Evolutionary conservation across 2,329 filamentous ascomycete species (phyloP).

Genomic region (Graphium sp.): DNA sequence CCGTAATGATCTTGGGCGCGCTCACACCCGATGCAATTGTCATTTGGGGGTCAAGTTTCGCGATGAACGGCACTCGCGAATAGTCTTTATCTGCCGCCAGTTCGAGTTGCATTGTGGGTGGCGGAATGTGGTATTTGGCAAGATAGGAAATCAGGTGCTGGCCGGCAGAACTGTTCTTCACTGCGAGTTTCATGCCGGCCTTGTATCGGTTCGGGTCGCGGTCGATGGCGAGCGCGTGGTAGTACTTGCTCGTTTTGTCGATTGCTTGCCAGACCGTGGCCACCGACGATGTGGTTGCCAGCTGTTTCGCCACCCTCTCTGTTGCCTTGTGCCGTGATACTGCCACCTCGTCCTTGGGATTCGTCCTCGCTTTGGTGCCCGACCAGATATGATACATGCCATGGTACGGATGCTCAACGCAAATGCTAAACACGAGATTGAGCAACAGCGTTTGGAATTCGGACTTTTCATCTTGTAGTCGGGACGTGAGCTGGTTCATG

Average conservation of each 20-base stretch:
- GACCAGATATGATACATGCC: constrained; percentile 96
- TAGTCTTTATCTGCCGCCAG: constrained; percentile 63
- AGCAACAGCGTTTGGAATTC: constrained; percentile 64
- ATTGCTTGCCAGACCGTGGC: constrained; percentile 51
- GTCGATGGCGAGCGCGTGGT: constrained; percentile 47
- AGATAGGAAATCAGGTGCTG: constrained; percentile 46
- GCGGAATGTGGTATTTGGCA: constrained; percentile 55
- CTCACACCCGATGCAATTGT: constrained; percentile 81
- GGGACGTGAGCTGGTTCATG: constrained; percentile 95
- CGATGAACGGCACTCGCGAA: constrained; percentile 55
- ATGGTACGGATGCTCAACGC: constrained; percentile 85
- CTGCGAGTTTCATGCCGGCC: constrained; percentile 43
- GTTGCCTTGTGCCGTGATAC: constrained; percentile 61
- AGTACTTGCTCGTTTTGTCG: constrained; percentile 54
- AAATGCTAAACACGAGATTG: constrained; percentile 65
- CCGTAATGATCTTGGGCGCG: constrained; percentile 83
- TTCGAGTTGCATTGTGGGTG: constrained; percentile 74
- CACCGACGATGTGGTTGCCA: constrained; percentile 35
- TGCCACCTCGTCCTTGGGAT: constrained; percentile 57
- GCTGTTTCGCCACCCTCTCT: constrained; percentile 42
- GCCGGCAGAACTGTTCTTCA: constrained; percentile 49
- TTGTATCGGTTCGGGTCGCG: constrained; percentile 49
- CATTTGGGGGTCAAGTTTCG: constrained; percentile 57
- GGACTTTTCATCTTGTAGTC: constrained; percentile 51
- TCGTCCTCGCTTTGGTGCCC: constrained; percentile 50